Conservation (phyloP, 1,139 yeast genomes). For the Komagataea norvegica region DNA sequence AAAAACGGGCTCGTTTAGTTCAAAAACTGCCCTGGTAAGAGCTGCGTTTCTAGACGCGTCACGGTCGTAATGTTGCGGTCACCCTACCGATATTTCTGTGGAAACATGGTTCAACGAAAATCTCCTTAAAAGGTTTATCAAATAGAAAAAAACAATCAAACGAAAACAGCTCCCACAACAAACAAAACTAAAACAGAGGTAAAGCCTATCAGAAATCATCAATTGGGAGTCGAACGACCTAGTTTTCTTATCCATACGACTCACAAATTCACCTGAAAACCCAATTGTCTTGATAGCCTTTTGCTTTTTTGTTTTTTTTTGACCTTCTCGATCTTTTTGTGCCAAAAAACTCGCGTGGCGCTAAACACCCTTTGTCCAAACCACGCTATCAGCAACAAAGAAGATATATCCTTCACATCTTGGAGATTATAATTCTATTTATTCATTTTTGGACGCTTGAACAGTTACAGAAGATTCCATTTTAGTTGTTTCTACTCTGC, state of each 20-base stretch:
- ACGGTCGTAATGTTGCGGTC: too few relatives aligned
- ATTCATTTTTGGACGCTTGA: too few relatives aligned
- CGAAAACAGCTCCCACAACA: slow-evolving; percentile 33
- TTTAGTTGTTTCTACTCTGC: too few relatives aligned
- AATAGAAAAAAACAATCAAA: slow-evolving; percentile 6
- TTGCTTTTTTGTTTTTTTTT: not conserved
- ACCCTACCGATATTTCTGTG: slow-evolving; percentile 1
- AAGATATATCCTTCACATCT: too few relatives aligned
- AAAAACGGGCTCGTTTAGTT: too few relatives aligned
- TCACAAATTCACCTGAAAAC: not conserved
- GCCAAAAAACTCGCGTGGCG: slow-evolving; percentile 20
- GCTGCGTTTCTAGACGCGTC: too few relatives aligned
- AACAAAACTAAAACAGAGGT: slow-evolving; percentile 41
- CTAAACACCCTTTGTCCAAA: too few relatives aligned
- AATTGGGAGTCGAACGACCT: slow-evolving; percentile 1
- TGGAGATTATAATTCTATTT: too few relatives aligned
- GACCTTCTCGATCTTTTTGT: slow-evolving; percentile 33
- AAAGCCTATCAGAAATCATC: slow-evolving; percentile 56
- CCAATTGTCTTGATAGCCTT: not conserved
- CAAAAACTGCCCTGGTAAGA: too few relatives aligned
- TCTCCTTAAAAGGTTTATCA: slow-evolving; percentile 8
- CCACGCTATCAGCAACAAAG: too few relatives aligned
- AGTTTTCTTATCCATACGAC: not conserved
- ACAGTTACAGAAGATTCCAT: too few relatives aligned
- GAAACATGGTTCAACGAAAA: slow-evolving; percentile 2